Conservation (phyloP, 192 early-diverging fungal species). For the Cladochytrium replicatum region DNA sequence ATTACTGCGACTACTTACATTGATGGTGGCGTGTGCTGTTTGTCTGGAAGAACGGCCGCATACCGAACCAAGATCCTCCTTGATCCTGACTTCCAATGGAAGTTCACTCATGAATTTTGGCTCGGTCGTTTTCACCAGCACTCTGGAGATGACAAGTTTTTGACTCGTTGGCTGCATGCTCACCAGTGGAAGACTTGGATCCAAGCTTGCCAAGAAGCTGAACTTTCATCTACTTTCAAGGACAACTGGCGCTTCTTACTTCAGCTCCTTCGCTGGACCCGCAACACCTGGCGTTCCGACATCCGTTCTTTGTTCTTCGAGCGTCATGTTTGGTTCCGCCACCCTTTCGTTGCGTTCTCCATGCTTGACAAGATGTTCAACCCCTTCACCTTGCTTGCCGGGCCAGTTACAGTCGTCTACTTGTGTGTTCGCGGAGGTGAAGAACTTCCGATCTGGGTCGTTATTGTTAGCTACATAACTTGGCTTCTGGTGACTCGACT, state of each 20-base stretch:
- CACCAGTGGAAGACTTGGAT: slow-evolving; percentile 64
- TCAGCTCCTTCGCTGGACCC: slow-evolving; percentile 62
- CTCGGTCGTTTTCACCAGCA: slow-evolving; percentile 60
- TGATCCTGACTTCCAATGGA: slow-evolving; percentile 62
- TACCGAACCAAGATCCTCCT: slow-evolving; percentile 62
- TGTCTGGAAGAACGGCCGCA: slow-evolving; percentile 61
- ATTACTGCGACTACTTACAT: slow-evolving; percentile 64
- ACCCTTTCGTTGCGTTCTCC: slow-evolving; percentile 64
- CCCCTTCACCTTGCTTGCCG: slow-evolving; percentile 58
- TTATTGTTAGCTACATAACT: slow-evolving; percentile 43
- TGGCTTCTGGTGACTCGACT: slow-evolving; percentile 57
- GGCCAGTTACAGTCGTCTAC: slow-evolving; percentile 47
- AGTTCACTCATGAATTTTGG: slow-evolving; percentile 65
- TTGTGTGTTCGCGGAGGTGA: too few species aligned
- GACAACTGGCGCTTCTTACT: slow-evolving; percentile 66
- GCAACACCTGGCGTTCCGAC: slow-evolving; percentile 65
- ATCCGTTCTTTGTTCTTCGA: slow-evolving; percentile 56
- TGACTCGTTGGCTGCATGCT: slow-evolving; percentile 62
- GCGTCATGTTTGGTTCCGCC: slow-evolving; percentile 49
- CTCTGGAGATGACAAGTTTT: slow-evolving; percentile 64
- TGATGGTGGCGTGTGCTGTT: slow-evolving; percentile 62
- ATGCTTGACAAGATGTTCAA: slow-evolving; percentile 73
- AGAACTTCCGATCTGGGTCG: slow-evolving; percentile 50
- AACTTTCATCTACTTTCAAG: slow-evolving; percentile 61
- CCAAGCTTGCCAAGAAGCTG: slow-evolving; percentile 56